A percentile compares a stretch with the other conserved stretches of the same genome.
These are phyloP conservation scores for Populus davidiana DNA, from an alignment of 345 rosid species.

Conservation along the genomic window DNA sequence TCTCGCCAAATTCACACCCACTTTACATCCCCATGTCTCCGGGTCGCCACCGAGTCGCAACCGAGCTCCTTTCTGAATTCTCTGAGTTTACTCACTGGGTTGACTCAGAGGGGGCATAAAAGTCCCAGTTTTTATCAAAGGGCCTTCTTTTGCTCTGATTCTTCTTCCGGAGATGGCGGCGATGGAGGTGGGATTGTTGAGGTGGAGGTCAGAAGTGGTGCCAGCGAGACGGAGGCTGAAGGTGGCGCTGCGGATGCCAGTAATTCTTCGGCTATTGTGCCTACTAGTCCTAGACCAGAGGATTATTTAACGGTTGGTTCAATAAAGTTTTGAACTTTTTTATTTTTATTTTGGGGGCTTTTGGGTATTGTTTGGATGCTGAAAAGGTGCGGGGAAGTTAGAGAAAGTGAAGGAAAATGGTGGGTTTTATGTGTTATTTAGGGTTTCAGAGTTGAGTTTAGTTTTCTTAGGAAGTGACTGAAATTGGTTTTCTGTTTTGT, in stretches of 20 bases:
- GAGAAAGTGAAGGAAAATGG: neutral
- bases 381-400: neutral
- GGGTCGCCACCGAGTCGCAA: neutral
- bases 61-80: constrained; percentile 11
- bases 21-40: constrained; percentile 25
- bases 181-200: constrained; percentile 37
- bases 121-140: constrained; percentile 33
- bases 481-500: neutral
- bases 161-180: constrained; percentile 29
- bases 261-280: constrained; percentile 74
- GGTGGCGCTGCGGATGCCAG: constrained; percentile 38
- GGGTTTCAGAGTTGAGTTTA: neutral
- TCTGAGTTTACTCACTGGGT: constrained; percentile 17
- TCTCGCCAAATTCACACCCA: constrained; percentile 27
- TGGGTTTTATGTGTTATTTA: neutral
- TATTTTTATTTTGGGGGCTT: neutral
- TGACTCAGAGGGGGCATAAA: constrained; percentile 15
- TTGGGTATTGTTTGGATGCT: neutral
- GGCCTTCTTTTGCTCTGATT: constrained; percentile 75
- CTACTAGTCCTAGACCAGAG: constrained; percentile 74
- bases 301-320: constrained; percentile 79
- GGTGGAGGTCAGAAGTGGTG: constrained; percentile 41
- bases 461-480: neutral
- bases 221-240: constrained; percentile 39
- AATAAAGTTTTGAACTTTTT: neutral